A percentile compares a stretch with the other conserved stretches of the same genome.
Evolutionary conservation across 768 basidiomycete genomes (phyloP).

Genomic region (Hypsizygus marmoreus): DNA sequence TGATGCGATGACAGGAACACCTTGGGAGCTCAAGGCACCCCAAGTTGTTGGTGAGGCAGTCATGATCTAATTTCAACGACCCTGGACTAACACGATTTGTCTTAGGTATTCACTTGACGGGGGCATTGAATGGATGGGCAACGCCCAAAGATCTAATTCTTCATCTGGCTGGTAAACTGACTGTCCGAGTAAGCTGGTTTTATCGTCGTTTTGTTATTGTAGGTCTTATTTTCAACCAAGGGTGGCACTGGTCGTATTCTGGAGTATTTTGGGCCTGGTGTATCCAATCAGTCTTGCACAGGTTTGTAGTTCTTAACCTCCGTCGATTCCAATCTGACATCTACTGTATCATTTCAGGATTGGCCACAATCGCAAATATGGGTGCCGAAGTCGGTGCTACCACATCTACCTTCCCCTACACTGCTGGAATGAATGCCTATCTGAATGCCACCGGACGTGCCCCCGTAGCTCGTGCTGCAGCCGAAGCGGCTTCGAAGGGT

Average conservation of each 20-base stretch:
- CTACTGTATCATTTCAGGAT: no score
- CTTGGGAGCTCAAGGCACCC: slow-evolving; percentile 97
- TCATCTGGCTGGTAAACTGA: slow-evolving; percentile 90
- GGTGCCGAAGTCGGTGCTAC: slow-evolving; percentile 99
- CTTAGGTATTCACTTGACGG: slow-evolving; percentile 86
- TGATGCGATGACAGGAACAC: slow-evolving; percentile 96
- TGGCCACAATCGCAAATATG: slow-evolving; percentile 98
- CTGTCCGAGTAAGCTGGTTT: slow-evolving; percentile 73
- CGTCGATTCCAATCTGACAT: no score
- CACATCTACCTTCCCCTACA: slow-evolving; percentile 97
- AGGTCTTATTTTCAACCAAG: slow-evolving; percentile 38
- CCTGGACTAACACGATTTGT: background rate
- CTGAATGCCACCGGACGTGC: slow-evolving; percentile 87
- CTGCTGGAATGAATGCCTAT: slow-evolving; percentile 85
- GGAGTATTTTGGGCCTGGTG: slow-evolving; percentile 96
- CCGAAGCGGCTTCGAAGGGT: slow-evolving; percentile 74
- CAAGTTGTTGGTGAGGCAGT: slow-evolving; percentile 66
- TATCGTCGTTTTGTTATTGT: background rate
- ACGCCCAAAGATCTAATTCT: slow-evolving; percentile 97
- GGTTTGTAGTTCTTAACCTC: slow-evolving; percentile 60
- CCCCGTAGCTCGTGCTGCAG: slow-evolving; percentile 85
- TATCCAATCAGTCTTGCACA: slow-evolving; percentile 88
- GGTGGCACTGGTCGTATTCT: slow-evolving; percentile 96
- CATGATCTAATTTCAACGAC: background rate
- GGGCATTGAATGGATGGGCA: slow-evolving; percentile 86